Percentiles rank a stretch among this genome's conserved stretches.
phyloP scores from a whole-genome alignment of 257 asterid genomes.

The Scutellaria galericulata region DNA sequence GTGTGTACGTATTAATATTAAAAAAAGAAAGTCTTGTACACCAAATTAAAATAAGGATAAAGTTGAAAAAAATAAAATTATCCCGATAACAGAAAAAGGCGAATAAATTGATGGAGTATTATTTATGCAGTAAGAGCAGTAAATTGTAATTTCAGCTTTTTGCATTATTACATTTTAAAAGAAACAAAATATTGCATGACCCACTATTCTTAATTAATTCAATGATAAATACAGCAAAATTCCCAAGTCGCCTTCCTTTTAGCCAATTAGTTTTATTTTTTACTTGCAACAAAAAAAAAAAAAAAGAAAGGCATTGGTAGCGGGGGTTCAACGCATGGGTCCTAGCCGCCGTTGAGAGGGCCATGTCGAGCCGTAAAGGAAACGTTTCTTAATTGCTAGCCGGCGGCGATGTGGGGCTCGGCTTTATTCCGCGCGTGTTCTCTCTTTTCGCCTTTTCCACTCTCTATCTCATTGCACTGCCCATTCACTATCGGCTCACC shows the following conservation, averaged over 20 bases:
- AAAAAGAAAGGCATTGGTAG: not conserved
- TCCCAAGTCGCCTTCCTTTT: not conserved
- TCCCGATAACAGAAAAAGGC: no score
- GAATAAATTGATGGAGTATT: no score
- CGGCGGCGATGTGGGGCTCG: constrained; percentile 39
- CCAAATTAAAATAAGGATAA: no score
- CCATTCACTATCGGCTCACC: not conserved
- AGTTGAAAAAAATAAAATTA: no score
- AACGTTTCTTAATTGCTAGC: constrained; percentile 35
- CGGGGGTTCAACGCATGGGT: constrained; percentile 39
- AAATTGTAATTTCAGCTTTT: not conserved
- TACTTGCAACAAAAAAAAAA: not conserved
- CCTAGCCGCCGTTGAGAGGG: constrained; percentile 48
- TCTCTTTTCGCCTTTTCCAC: constrained; percentile 25
- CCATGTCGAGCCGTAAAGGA: constrained; percentile 39
- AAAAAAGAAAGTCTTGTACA: no score
- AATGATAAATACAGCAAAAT: not conserved
- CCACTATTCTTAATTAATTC: not conserved
- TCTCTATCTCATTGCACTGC: constrained; percentile 25
- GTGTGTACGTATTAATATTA: no score
- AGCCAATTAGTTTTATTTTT: no score
- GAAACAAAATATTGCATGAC: not conserved
- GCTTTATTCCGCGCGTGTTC: constrained; percentile 40
- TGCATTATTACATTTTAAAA: not conserved
- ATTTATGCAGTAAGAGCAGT: no score